phyloP scores from a whole-genome alignment of 2,329 filamentous ascomycete species.

The Zasmidium angulare region DNA sequence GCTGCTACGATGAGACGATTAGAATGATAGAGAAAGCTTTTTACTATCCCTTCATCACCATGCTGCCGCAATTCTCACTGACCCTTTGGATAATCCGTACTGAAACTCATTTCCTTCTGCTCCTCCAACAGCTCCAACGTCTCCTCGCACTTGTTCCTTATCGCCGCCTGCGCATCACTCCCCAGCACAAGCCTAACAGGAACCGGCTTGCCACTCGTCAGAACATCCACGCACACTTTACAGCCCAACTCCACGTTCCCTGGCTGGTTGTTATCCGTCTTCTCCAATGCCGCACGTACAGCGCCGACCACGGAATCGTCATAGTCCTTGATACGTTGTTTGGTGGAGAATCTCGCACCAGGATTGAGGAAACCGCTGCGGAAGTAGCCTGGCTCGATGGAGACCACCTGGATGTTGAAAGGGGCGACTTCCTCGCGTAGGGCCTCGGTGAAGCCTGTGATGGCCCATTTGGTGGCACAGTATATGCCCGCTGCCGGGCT shows the following conservation, averaged over 20 bases:
- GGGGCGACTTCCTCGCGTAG: constrained; percentile 45
- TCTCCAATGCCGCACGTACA: constrained; percentile 34
- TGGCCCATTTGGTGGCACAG: constrained; percentile 48
- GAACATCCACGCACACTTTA: constrained; percentile 54
- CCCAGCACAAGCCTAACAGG: constrained; percentile 58
- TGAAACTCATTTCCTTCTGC: constrained; percentile 48
- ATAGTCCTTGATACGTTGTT: constrained; percentile 29
- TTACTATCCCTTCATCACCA: too few species aligned
- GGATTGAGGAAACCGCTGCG: constrained; percentile 51
- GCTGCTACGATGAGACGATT: too few species aligned
- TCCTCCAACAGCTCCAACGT: constrained; percentile 49
- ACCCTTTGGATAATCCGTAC: constrained; percentile 16
- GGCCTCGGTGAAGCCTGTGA: constrained; percentile 48
- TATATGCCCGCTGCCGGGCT: constrained; percentile 40
- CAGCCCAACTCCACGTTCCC: constrained; percentile 58
- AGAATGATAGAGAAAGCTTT: too few species aligned
- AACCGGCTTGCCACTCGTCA: constrained; percentile 54
- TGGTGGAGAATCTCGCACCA: constrained; percentile 14
- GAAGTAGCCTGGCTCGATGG: constrained; percentile 56
- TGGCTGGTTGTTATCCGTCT: constrained; percentile 50
- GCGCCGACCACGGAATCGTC: constrained; percentile 37
- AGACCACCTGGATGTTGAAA: constrained; percentile 43
- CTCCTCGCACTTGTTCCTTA: constrained; percentile 46
- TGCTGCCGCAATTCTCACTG: too few species aligned
- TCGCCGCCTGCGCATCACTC: constrained; percentile 39